phyloP scores from a whole-genome alignment of 208 protist species.

The Trypanosoma brucei region DNA sequence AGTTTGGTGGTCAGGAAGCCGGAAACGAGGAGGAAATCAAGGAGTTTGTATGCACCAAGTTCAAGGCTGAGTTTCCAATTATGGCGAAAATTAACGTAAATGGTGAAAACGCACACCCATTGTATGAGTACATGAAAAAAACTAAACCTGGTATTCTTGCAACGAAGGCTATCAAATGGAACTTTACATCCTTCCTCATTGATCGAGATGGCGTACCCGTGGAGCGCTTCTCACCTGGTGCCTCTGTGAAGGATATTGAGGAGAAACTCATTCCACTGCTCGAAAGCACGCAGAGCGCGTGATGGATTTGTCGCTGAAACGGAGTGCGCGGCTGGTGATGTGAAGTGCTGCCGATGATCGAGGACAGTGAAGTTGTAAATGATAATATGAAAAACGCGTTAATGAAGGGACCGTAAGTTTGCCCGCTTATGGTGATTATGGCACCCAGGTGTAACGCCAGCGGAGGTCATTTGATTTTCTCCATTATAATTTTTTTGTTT shows the following conservation, averaged over 20 bases:
- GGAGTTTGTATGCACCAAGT: slow-evolving; percentile 33
- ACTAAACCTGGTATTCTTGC: slow-evolving; percentile 59
- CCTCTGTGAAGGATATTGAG: slow-evolving; percentile 45
- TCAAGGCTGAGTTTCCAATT: slow-evolving; percentile 37
- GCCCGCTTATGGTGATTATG: no score
- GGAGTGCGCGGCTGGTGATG: no score
- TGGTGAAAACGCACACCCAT: slow-evolving; percentile 66
- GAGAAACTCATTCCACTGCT: slow-evolving; percentile 58
- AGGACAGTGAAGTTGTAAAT: no score
- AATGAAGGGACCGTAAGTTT: no score
- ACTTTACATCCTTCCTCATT: slow-evolving; percentile 92
- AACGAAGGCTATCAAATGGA: slow-evolving; percentile 87
- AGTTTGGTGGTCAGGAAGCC: slow-evolving; percentile 68
- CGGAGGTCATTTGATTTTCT: no score
- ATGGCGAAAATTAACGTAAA: slow-evolving; percentile 85
- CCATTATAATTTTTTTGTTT: no score
- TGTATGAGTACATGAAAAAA: slow-evolving; percentile 84
- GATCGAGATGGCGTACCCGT: slow-evolving; percentile 66
- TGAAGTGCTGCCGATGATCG: no score
- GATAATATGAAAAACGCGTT: no score
- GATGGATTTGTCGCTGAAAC: no score
- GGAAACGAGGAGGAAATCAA: slow-evolving; percentile 35
- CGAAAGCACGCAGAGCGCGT: neutral
- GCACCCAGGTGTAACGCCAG: no score
- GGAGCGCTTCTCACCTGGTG: slow-evolving; percentile 62